Base-by-base conservation (phyloP, 2,329 filamentous ascomycete species). In the Taxawa tesnikishii region DNA sequence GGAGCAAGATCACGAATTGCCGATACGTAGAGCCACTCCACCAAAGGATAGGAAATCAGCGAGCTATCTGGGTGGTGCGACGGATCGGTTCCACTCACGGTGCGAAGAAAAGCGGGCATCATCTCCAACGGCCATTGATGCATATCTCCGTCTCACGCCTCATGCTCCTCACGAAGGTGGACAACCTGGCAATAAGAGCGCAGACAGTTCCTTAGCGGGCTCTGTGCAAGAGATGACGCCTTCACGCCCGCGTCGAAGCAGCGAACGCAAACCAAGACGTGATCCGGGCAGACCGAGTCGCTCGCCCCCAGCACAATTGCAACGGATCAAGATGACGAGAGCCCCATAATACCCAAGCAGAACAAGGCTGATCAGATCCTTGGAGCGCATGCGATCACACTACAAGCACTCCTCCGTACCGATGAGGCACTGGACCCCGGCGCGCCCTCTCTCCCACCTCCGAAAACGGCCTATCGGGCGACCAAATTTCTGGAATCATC, bases 371-470 rank as follows among this genome's bases (percentile, higher is more conserved):
- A 52, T 15, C 44, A 47, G 16, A 46, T 53, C 14, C 38, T 50
- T 3, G 44, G 40, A 11, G 45, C 48, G 4, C 51, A 53, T 32
- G 45, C 43, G 2, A 41, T 52, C 29, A 51, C 51, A 2, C 34
- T 57, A 12, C 42, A 49, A 17, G 47, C 47, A 6, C 41, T 57
- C 23, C 43, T 51, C 34, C 37, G 40, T 19, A 43, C 51, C 25
- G 45, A 50, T 14, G 38, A 45, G 15, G 36, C 39, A 11, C 39
- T 50, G 14, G 38, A 43, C 16, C 30, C 32, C 12, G 38, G 24
- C 18, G 28, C 32, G 14, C 31, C 31, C 10, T 33, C 28, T n/a
- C 31, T 27, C 3, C 26, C 24, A 5, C 19, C 29, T 23, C 11
- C 18, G 21, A 11, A 26, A n/a, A n/a, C 24, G 29, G 29, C 21